Percentiles rank a stretch among this genome's conserved stretches.
phyloP scores from a whole-genome alignment of 2,329 filamentous ascomycete species.

The Cladosporium sp. region DNA sequence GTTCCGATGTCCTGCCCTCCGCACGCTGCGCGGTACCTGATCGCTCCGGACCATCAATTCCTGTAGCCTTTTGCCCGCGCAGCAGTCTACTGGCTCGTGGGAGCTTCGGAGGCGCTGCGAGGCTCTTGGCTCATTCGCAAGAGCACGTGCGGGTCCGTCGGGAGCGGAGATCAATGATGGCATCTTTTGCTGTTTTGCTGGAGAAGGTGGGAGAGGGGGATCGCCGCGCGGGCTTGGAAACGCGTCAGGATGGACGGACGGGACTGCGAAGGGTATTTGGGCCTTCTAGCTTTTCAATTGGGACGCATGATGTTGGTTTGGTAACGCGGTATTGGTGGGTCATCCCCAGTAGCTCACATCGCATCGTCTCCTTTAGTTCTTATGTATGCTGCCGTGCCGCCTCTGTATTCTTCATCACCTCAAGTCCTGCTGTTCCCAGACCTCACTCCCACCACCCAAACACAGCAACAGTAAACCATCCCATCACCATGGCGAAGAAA shows the following conservation, averaged over 20 bases:
- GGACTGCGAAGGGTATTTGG: background rate
- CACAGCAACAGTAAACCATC: too few relatives aligned
- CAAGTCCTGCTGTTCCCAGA: background rate
- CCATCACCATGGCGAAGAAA: background rate
- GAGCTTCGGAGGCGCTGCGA: background rate
- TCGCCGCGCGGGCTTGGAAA: background rate
- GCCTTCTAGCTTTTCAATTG: background rate
- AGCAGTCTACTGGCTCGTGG: background rate
- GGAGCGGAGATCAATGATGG: slow-evolving; percentile 6
- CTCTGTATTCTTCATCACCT: background rate
- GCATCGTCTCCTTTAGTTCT: background rate
- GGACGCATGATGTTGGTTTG: background rate
- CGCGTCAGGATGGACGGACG: background rate
- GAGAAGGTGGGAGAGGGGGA: background rate
- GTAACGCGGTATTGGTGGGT: background rate
- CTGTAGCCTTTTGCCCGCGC: background rate
- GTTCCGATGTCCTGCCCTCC: background rate
- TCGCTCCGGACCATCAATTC: background rate
- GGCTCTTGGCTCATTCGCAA: background rate
- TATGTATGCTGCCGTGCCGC: background rate
- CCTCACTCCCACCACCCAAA: background rate
- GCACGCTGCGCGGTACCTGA: background rate
- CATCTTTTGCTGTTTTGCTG: background rate
- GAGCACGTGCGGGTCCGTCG: background rate
- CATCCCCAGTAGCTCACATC: background rate